phyloP scores from a whole-genome alignment of 345 rosid species.

The Gossypium thurberi region DNA sequence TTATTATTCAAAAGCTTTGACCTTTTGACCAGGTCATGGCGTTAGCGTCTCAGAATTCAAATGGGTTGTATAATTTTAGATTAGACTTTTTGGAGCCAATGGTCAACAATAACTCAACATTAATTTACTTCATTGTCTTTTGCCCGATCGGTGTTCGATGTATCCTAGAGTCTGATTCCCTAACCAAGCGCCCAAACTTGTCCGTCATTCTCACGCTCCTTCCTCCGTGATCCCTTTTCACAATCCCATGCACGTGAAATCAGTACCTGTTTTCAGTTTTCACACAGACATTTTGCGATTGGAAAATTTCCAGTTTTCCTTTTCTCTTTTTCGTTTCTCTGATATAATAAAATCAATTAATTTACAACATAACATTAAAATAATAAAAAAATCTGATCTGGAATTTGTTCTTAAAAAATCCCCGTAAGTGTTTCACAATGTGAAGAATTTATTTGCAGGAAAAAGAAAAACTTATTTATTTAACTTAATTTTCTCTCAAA shows the following conservation, averaged over 20 bases:
- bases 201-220: background rate
- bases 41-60: background rate
- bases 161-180: background rate
- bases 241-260: slow-evolving; percentile 1
- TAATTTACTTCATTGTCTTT: background rate
- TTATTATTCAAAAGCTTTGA: background rate
- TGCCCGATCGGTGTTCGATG: background rate
- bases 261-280: background rate
- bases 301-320: too few species aligned
- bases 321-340: too few species aligned
- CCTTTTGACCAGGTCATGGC: background rate
- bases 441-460: background rate
- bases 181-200: background rate
- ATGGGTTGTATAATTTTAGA: background rate
- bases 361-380: too few species aligned
- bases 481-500: too few species aligned
- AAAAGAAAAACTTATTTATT: background rate
- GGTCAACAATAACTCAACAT: slow-evolving; percentile 4
- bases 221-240: background rate
- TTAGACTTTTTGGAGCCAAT: background rate
- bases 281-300: too few species aligned
- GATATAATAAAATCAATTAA: too few species aligned
- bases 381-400: too few species aligned
- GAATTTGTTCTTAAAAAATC: background rate
- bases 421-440: background rate